phyloP scores from a whole-genome alignment of 2,329 filamentous ascomycete species.

The Pseudogymnoascus sp. region DNA sequence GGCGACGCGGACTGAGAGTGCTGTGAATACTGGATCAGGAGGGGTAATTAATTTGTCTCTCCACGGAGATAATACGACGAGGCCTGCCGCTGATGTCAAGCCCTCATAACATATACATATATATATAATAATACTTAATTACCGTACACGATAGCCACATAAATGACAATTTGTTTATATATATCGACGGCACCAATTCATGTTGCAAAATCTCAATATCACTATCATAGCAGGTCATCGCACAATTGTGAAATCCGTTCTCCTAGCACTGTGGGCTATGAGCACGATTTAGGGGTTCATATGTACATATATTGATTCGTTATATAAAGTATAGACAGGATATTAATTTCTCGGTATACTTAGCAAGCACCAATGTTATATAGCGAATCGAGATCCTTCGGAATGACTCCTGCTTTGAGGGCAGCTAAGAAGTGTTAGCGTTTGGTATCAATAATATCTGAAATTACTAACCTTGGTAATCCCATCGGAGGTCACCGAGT shows the following conservation, averaged over 20 bases:
- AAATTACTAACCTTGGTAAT: conserved; percentile 32
- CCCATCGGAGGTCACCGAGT: conserved; percentile 41
- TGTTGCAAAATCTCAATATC: neutral
- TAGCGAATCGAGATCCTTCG: conserved; percentile 12
- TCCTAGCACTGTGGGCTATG: too few species aligned
- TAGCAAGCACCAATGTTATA: conserved; percentile 7
- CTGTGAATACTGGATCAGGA: neutral
- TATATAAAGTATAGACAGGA: neutral
- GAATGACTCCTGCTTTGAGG: conserved; percentile 23
- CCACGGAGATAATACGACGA: neutral
- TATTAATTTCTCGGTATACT: neutral
- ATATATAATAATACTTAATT: neutral
- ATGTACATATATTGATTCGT: neutral
- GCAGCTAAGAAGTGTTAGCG: conserved; percentile 15
- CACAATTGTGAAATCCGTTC: neutral
- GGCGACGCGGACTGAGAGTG: neutral
- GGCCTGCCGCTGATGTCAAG: neutral
- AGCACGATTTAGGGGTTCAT: neutral
- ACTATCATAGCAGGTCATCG: neutral
- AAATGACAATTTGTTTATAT: neutral
- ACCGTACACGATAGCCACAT: neutral
- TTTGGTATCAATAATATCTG: neutral
- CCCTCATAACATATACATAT: neutral
- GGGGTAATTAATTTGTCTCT: neutral
- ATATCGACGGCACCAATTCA: neutral